phyloP scores from a whole-genome alignment of 2,329 filamentous ascomycete genomes.

The Pestalotiopsis sp. region DNA sequence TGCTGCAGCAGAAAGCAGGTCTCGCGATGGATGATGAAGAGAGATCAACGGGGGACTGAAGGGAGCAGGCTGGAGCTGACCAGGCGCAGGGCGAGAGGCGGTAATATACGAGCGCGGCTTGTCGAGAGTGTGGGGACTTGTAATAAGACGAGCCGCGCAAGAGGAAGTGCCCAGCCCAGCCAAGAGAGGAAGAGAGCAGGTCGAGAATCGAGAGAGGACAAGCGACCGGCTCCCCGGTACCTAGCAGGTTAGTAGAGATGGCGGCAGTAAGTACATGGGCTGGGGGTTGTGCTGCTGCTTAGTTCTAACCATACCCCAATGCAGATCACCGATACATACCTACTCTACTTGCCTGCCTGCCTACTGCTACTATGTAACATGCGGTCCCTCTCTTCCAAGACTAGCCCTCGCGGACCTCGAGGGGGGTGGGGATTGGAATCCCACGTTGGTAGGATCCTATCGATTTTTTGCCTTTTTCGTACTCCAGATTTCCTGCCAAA shows the following conservation, averaged over 20 bases:
- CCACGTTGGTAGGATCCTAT: neutral
- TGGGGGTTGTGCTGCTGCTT: neutral
- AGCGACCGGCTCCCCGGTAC: neutral
- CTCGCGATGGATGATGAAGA: neutral
- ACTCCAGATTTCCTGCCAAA: neutral
- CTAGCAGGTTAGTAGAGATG: neutral
- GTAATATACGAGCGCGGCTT: neutral
- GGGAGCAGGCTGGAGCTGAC: neutral
- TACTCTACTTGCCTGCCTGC: too few relatives aligned
- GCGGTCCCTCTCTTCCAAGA: neutral
- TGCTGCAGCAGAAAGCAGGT: slow-evolving; percentile 5
- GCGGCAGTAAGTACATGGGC: neutral
- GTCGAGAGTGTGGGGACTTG: neutral
- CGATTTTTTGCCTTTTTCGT: neutral
- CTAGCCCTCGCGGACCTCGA: neutral
- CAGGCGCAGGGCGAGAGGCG: neutral
- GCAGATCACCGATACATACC: neutral
- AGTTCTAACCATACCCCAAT: neutral
- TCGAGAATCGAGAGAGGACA: neutral
- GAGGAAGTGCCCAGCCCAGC: neutral
- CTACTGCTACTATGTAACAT: neutral
- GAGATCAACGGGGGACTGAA: neutral
- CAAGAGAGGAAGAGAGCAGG: neutral
- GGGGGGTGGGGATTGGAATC: neutral
- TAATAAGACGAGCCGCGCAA: neutral